Evolutionary conservation across 148 eudicot species (phyloP).

Genomic region (Persicaria tinctoria): DNA sequence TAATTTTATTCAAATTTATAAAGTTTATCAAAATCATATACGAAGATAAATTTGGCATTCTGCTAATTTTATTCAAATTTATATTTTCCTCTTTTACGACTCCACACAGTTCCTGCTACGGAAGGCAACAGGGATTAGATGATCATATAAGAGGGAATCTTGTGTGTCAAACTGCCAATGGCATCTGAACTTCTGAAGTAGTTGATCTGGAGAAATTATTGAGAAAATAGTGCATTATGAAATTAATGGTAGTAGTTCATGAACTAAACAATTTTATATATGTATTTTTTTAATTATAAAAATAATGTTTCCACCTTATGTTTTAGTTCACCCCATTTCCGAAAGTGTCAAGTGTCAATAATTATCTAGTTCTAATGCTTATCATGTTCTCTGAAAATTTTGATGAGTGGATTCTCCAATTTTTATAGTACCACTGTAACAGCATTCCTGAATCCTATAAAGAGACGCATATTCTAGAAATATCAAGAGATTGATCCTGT

Average conservation of each 20-base stretch:
- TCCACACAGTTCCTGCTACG: background rate
- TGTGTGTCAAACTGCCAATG: background rate
- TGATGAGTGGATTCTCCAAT: slow-evolving; percentile 2
- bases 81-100: background rate
- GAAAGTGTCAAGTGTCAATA: background rate
- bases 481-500: background rate
- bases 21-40: background rate
- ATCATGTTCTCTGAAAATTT: too few species aligned
- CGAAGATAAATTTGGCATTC: background rate
- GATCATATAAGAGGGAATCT: background rate
- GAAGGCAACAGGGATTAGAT: background rate
- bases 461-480: background rate
- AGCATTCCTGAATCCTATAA: background rate
- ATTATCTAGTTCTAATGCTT: too few species aligned
- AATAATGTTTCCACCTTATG: background rate
- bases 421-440: background rate
- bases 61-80: background rate
- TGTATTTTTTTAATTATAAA: background rate
- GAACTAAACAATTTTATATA: background rate
- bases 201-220: background rate
- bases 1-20: background rate
- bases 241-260: background rate
- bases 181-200: background rate
- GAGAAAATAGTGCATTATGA: background rate
- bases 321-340: too few species aligned